Evolutionary conservation across 768 basidiomycete genomes (phyloP).

Genomic region (Podaxis pistillaris): DNA sequence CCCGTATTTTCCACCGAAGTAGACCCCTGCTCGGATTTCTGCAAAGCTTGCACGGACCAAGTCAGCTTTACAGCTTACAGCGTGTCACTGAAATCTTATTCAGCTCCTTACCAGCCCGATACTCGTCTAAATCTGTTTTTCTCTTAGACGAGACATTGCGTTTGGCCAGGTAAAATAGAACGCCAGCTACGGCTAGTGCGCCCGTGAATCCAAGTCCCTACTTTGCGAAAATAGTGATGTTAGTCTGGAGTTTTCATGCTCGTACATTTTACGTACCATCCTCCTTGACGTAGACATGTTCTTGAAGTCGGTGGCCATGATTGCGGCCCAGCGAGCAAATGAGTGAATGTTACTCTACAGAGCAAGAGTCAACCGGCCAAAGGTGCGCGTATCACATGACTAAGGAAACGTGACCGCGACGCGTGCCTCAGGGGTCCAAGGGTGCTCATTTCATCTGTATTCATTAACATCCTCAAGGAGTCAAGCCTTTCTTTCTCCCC

Average conservation of each 20-base stretch:
- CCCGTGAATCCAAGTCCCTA: conserved; percentile 31
- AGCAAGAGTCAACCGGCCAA: not conserved
- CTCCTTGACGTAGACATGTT: conserved; percentile 17
- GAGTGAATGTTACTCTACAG: not conserved
- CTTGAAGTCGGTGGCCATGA: not conserved
- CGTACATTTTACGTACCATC: conserved; percentile 15
- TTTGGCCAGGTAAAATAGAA: conserved; percentile 33
- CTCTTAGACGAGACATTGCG: conserved; percentile 29
- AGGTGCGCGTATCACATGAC: no score
- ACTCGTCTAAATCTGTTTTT: conserved; percentile 31
- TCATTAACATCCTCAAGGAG: no score
- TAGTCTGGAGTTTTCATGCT: not conserved
- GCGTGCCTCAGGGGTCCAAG: no score
- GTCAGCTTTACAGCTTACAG: not conserved
- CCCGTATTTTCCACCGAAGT: not conserved
- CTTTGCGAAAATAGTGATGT: not conserved
- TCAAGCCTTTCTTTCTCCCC: no score
- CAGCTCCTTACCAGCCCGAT: conserved; percentile 26
- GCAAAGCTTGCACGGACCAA: not conserved
- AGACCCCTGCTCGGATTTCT: not conserved
- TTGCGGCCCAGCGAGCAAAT: not conserved
- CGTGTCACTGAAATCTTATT: not conserved
- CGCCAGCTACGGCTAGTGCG: conserved; percentile 28
- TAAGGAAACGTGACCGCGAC: no score
- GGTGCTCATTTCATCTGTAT: no score